A percentile compares a stretch with the other conserved stretches of the same genome.
phyloP scores from a whole-genome alignment of 495 filamentous ascomycete species.

The Trichoderma virens region DNA sequence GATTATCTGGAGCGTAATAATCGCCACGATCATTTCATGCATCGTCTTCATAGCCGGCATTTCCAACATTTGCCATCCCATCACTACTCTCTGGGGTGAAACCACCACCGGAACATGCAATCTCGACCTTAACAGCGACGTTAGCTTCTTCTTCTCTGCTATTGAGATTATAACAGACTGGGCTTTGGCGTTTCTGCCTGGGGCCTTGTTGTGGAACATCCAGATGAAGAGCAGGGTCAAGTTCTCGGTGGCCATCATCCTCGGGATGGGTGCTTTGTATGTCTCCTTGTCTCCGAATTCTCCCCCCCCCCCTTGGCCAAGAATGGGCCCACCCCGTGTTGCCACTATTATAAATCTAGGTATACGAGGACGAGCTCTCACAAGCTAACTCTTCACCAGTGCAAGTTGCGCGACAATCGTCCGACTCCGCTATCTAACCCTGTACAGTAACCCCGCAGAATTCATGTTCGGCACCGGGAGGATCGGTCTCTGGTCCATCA shows the following conservation, averaged over 20 bases:
- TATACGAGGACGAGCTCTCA: no score
- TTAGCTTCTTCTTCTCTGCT: slow-evolving; percentile 18
- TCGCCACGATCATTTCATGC: slow-evolving; percentile 9
- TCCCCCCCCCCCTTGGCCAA: not conserved
- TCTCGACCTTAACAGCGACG: slow-evolving; percentile 15
- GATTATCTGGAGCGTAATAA: slow-evolving; percentile 12
- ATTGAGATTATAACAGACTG: slow-evolving; percentile 16
- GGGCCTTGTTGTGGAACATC: slow-evolving; percentile 13
- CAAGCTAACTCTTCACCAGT: slow-evolving; percentile 11
- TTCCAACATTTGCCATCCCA: slow-evolving; percentile 18
- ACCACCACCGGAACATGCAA: slow-evolving; percentile 16
- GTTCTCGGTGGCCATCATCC: slow-evolving; percentile 14
- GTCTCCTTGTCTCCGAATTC: slow-evolving; percentile 1
- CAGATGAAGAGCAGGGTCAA: slow-evolving; percentile 15
- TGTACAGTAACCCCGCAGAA: slow-evolving; percentile 15
- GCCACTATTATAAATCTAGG: not conserved
- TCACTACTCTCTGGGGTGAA: slow-evolving; percentile 16
- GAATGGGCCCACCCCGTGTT: not conserved
- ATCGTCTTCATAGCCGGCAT: slow-evolving; percentile 14
- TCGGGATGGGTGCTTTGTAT: slow-evolving; percentile 15
- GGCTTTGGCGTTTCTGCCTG: slow-evolving; percentile 16
- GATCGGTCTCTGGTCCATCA: slow-evolving; percentile 17
- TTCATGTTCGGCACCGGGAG: slow-evolving; percentile 18
- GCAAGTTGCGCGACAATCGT: slow-evolving; percentile 17
- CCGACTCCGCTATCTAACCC: slow-evolving; percentile 16